These are phyloP conservation scores for Fusarium avenaceum DNA, from an alignment of 2,329 filamentous ascomycete genomes.

Conservation along the genomic window DNA sequence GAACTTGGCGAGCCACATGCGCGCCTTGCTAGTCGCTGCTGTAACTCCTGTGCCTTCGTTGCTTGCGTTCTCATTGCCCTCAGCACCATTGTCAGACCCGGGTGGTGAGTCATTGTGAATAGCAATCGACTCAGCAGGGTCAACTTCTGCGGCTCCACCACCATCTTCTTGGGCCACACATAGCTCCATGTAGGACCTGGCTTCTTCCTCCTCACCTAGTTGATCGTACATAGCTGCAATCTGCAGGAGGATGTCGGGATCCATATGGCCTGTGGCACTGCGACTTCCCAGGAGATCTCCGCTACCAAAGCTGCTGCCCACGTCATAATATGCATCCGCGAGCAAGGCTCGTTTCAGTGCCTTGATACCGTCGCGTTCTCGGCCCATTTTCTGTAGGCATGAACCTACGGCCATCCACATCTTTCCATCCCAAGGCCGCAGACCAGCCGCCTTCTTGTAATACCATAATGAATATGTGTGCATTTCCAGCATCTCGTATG, in stretches of 20 bases:
- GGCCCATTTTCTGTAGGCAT: conserved; percentile 90
- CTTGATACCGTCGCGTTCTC: conserved; percentile 91
- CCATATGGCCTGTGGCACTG: conserved; percentile 73
- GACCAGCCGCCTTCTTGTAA: conserved; percentile 92
- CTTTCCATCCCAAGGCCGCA: conserved; percentile 96
- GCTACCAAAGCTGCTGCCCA: conserved; percentile 67
- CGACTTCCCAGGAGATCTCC: conserved; percentile 62
- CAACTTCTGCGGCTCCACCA: conserved; percentile 59
- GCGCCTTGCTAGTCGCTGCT: conserved; percentile 88
- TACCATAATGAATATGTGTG: conserved; percentile 98
- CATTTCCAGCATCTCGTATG: conserved; percentile 98
- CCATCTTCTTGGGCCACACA: conserved; percentile 94
- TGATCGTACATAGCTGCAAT: conserved; percentile 92
- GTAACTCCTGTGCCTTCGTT: conserved; percentile 84
- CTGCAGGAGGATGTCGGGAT: conserved; percentile 90
- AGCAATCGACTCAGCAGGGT: conserved; percentile 64
- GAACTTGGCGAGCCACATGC: conserved; percentile 91
- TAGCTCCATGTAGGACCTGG: conserved; percentile 94
- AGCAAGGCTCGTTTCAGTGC: conserved; percentile 92
- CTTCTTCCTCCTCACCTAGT: conserved; percentile 81
- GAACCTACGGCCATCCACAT: conserved; percentile 98
- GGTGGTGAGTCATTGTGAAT: conserved; percentile 68
- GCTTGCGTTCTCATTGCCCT: conserved; percentile 53
- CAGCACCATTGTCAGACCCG: conserved; percentile 56
- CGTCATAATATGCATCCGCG: conserved; percentile 87